Evolutionary conservation across 495 filamentous ascomycete genomes (phyloP).

Genomic region (Xeromyces bisporus): DNA sequence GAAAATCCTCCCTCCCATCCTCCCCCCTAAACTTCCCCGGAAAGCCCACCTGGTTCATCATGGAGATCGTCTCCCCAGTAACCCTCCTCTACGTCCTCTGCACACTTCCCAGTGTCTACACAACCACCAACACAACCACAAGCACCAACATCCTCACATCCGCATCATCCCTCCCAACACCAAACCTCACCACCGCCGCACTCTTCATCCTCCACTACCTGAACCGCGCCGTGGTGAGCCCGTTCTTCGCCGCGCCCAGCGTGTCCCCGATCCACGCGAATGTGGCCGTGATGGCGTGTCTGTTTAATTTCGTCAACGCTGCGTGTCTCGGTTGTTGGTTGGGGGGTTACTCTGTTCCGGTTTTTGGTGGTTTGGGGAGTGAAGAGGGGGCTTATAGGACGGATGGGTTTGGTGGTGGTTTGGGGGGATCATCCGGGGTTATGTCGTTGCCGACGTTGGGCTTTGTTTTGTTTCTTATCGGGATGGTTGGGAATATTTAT

Average conservation of each 20-base stretch:
- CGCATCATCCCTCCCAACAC: slow-evolving; percentile 7
- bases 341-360: slow-evolving; percentile 29
- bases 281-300: slow-evolving; percentile 40
- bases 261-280: slow-evolving; percentile 73
- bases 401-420: slow-evolving; percentile 4
- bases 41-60: slow-evolving; percentile 65
- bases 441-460: slow-evolving; percentile 21
- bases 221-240: slow-evolving; percentile 72
- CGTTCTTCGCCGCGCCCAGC: slow-evolving; percentile 61
- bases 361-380: slow-evolving; percentile 15
- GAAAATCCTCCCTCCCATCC: slow-evolving; percentile 60
- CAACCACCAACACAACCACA: not conserved
- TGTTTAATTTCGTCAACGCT: slow-evolving; percentile 70
- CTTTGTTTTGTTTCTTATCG: slow-evolving; percentile 43
- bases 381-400: slow-evolving; percentile 1
- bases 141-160: not conserved
- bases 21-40: slow-evolving; percentile 76
- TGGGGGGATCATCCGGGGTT: no score
- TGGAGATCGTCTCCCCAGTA: slow-evolving; percentile 68
- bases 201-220: slow-evolving; percentile 56
- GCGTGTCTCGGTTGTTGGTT: slow-evolving; percentile 65
- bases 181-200: slow-evolving; percentile 17
- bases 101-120: slow-evolving; percentile 33
- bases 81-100: slow-evolving; percentile 62
- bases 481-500: slow-evolving; percentile 65